Base-by-base conservation (phyloP, 2,329 filamentous ascomycete genomes). In the Exutisphaerella laricina region DNA sequence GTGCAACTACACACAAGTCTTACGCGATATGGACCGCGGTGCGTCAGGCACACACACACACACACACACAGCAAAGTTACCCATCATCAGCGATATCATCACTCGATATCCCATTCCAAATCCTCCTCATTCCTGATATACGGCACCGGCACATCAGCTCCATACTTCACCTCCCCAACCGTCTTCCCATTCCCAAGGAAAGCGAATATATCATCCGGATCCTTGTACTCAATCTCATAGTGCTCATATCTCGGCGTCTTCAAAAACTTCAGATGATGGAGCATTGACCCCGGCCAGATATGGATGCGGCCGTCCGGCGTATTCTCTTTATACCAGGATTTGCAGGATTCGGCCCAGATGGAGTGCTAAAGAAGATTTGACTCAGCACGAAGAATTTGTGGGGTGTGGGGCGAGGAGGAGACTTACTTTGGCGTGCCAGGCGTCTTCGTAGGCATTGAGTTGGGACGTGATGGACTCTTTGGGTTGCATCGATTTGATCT, bases 101-200 rank as follows among this genome's bases (percentile, higher is more conserved):
- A 53, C 42, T 53, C 50, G 22, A 53, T 50, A 22, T 50, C 50
- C 50, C 50, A 50, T 13, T 26, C 21, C 18, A 28, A 25, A 12
- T 50, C 50, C 30, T 53, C 47, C 6, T 39, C 31, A 32, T 41
- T 44, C 31, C 47, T 28, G 25, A 53, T 53, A 40, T 53, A 53
- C 13, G 47, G 50, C 44, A 53, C 47, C 17, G 45, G 45, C 3
- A 36, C 41, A 21, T 51, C 45, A 4, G 49, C 28, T 3, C 49
- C 53, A 44, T 49, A 47, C 34, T 57, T 55, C n/a, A 46, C 38
- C 35, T 49, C 39, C 1, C 44, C 36, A 25, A 52, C 58, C 4
- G 68, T 68, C 49, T 67, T 69, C 1, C 71, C 71, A 52, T 72
- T 71, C 0, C 71, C 71, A 64, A 74, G 62, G 48, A 72, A 72